Base-by-base conservation (phyloP, 2,329 filamentous ascomycete species). In the Apiospora sp. region DNA sequence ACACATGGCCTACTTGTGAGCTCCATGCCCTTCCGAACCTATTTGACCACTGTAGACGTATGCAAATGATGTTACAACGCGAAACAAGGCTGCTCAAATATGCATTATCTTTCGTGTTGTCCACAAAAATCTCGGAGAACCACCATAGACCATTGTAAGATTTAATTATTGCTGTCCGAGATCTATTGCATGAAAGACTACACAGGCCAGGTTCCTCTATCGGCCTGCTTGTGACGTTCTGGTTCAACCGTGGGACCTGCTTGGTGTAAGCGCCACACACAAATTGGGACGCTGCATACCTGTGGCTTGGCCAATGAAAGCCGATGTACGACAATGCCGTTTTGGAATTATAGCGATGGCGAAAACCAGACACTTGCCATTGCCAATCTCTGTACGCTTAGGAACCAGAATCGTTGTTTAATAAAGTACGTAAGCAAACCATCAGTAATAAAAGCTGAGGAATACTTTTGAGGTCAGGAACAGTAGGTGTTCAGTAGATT, bases 331-430 rank as follows among this genome's bases (percentile, higher is more conserved):
- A 46, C 16, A 46, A 19, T 46, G 12, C 5, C 22, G 24, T 24
- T 7, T 7, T 49, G 13, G 22, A 27, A 5, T 10, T 5, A 27
- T 27, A 27, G n/a, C 19, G n/a, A 49, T 8, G 7, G 46, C 22
- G 10, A 16, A 8, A 49, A 49, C 46, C 22, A n/a, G n/a, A 10
- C 0, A 49, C 0, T 1, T n/a, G 2, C 6, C 7, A 2, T 1
- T n/a, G 2, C 6, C 7, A 2, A 49, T n/a, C 1, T 1, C 6
- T 8, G 6, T n/a, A 49, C 46, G n/a, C 6, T 10, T n/a, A n/a
- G 7, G 10, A 8, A n/a, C 8, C 27, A 30, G 2, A 30, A 4
- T 49, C 3, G 7, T n/a, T 48, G 4, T n/a, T 8, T 8, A n/a
- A 49, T 12, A 3, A n/a, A 10, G 7, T 1, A n/a, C 27, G 2